Base-by-base conservation (phyloP, 2,329 filamentous ascomycete species). In the Colletotrichum tofieldiae region DNA sequence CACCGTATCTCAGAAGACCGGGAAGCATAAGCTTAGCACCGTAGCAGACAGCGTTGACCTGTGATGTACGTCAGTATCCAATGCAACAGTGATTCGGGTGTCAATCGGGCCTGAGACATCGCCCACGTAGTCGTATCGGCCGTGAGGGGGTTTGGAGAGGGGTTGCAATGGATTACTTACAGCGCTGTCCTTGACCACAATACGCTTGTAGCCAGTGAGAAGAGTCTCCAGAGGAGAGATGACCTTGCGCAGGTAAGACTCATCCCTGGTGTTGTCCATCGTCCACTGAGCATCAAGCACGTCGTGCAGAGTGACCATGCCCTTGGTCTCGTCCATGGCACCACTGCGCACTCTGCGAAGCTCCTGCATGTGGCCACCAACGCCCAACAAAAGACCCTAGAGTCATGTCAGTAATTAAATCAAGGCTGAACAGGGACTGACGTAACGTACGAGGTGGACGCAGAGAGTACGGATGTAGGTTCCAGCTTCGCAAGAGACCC, bases 11-110 rank as follows among this genome's bases (percentile, higher is more conserved):
- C 75, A 99, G 86, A 67, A 99, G 89, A 86, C 96, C 96, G 60
- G 96, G 96, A 85, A 98, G 93, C 96, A 98, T 99, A 75, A 99
- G 91, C 88, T 98, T 98, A 59, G 96, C 96, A 85, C 96, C 96
- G 83, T 98, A 98, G 89, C 95, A 98, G 70, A 99, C 95, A 72
- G 96, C 96, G 82, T 98, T 98, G 78, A 99, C 95, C 71, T 72
- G 54, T 45, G 11, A 5, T 26, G 39, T 60, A 56, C 54, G 65
- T 72, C 54, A 72, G 66, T 56, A 72, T 64, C 51, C 23, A 54
- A 37, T 61, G 41, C 45, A 58, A 32, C 9, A 26, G 58, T 47
- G 51, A 55, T 39, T 45, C 29, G 41, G 45, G 18, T 49, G 56
- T 56, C 56, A 16, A 47, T 43, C 18, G 51, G 41, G 47, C 23